phyloP scores from a whole-genome alignment of 768 basidiomycete species.

The Macrolepiota albuminosa region DNA sequence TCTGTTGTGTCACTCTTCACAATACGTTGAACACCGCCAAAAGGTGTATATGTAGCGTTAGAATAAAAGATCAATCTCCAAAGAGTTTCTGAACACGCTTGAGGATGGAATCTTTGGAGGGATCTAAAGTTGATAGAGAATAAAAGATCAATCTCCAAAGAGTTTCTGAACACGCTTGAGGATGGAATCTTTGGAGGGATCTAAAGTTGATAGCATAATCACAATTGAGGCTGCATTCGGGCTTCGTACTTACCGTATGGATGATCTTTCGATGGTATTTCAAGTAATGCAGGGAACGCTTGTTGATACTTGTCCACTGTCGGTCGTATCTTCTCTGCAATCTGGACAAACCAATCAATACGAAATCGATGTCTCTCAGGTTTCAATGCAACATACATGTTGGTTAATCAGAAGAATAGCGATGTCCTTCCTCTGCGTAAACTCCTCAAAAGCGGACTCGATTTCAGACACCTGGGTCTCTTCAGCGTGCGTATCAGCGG shows the following conservation, averaged over 20 bases:
- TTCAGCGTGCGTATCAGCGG: constrained; percentile 24
- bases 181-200: constrained; percentile 93
- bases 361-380: not conserved
- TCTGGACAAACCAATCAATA: constrained; percentile 39
- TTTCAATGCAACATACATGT: constrained; percentile 59
- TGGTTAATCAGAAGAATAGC: constrained; percentile 98
- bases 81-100: constrained; percentile 96
- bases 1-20: constrained; percentile 12
- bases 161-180: constrained; percentile 96
- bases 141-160: constrained; percentile 69
- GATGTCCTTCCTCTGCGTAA: constrained; percentile 90
- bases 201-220: constrained; percentile 34
- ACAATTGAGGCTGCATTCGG: not conserved
- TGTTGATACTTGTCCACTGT: constrained; percentile 94
- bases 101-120: constrained; percentile 90
- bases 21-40: not conserved
- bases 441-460: constrained; percentile 91
- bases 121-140: constrained; percentile 55
- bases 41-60: not conserved
- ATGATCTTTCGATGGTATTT: constrained; percentile 98
- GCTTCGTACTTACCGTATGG: constrained; percentile 72
- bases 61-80: constrained; percentile 61
- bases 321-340: constrained; percentile 96
- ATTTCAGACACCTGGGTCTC: constrained; percentile 90
- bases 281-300: constrained; percentile 93